Base-by-base conservation (phyloP, 192 early-diverging fungal species). In the Pilaira anomala region DNA sequence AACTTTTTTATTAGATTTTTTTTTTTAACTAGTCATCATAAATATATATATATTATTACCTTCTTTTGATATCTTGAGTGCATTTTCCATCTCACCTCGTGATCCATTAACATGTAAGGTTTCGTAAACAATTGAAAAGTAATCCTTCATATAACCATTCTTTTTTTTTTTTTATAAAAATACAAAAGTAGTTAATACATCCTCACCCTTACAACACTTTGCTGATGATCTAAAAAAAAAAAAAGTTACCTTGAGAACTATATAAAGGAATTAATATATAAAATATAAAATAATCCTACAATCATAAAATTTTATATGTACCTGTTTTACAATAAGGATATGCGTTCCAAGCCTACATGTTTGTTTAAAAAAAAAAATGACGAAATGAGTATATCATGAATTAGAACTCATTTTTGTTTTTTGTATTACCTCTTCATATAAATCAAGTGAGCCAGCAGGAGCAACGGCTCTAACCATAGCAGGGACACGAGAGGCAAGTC, bases 271-370 rank as follows among this genome's bases (percentile, higher is more conserved):
- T 29, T 30, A 29, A 22, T 53, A 5, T 4, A 4, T 36, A 1
- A 36, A 36, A 36, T 1, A 36, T 36, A 36, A 36, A 36, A 36
- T 36, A 36, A n/a, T n/a, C n/a, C 2, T 21, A 24, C 49, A 51
- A 24, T 51, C 49, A 50, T 13, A 50, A 45, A n/a, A 14, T 3
- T 28, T 36, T 36, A 36, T 9, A 36, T 36, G 33, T n/a, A 71
- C 66, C 72, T 41, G 72, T 74, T 67, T 67, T 75, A 56, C 70
- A 75, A 74, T 85, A 83, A 7, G 89, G 89, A 54, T 88, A 91
- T 36, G 85, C 89, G 70, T 91, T 91, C 89, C 89, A 91, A 46
- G 89, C 89, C 54, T 63, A 59, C 40, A n/a, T n/a, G n/a, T n/a
- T n/a, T n/a, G n/a, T n/a, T n/a, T n/a, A n/a, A 56, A 30, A 49